These are phyloP conservation scores for Colletotrichum incanum DNA, from an alignment of 2,329 filamentous ascomycete species.

Conservation along the genomic window DNA sequence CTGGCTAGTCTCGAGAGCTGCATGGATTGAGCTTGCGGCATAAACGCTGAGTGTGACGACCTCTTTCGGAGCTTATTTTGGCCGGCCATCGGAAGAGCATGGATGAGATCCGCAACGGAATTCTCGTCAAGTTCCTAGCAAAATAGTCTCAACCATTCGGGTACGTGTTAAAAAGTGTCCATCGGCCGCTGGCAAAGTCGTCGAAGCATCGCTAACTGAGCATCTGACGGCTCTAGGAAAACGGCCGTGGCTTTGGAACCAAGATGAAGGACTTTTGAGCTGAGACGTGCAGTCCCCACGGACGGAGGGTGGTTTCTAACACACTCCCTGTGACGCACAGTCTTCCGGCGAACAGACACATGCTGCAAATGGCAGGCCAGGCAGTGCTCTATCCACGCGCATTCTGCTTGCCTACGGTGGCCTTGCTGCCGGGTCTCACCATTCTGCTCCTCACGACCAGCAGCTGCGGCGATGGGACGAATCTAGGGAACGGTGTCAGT, in stretches of 20 bases:
- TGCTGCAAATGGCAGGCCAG: constrained; percentile 17
- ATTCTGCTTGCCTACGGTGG: not conserved
- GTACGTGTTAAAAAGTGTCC: constrained; percentile 4
- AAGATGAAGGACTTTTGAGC: constrained; percentile 38
- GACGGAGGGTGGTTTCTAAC: constrained; percentile 10
- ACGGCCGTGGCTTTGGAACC: not conserved
- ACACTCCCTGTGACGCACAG: constrained; percentile 39
- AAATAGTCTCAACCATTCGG: not conserved
- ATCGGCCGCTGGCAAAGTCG: constrained; percentile 6
- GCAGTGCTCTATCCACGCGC: constrained; percentile 3
- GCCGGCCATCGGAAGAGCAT: constrained; percentile 15
- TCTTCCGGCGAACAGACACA: constrained; percentile 37
- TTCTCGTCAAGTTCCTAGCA: constrained; percentile 11
- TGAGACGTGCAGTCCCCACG: constrained; percentile 41
- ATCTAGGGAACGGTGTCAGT: constrained; percentile 16
- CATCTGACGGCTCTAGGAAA: constrained; percentile 2
- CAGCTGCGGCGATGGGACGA: constrained; percentile 24
- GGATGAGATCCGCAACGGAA: constrained; percentile 35
- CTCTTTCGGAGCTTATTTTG: constrained; percentile 28
- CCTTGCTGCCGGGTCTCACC: not conserved
- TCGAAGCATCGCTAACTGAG: not conserved
- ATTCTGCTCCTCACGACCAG: constrained; percentile 7
- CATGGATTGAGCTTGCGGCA: constrained; percentile 38
- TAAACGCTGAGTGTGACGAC: constrained; percentile 21
- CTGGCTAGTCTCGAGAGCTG: constrained; percentile 23